These are phyloP conservation scores for Magnaporthales sp. DNA, from an alignment of 2,329 filamentous ascomycete genomes.

Conservation along the genomic window DNA sequence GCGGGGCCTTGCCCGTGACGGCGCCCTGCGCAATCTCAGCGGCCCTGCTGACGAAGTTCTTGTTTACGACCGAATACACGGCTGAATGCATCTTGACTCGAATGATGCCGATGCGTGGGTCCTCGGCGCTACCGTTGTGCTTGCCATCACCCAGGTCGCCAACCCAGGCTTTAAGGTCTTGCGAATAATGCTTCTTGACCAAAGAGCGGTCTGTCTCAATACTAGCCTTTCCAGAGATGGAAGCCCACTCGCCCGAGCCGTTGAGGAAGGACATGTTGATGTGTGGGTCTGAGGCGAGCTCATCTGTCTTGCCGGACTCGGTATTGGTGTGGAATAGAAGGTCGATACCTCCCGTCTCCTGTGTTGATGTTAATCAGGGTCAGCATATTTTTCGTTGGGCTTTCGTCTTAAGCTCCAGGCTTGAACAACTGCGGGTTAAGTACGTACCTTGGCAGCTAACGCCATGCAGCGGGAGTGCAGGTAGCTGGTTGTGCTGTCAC, in stretches of 20 bases:
- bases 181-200: slow-evolving; percentile 68
- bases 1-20: slow-evolving; percentile 61
- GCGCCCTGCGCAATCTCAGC: slow-evolving; percentile 69
- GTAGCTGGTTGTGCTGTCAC: slow-evolving; percentile 52
- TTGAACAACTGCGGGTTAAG: too few relatives aligned
- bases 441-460: slow-evolving; percentile 61
- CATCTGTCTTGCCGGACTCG: slow-evolving; percentile 79
- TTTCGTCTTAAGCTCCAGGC: too few relatives aligned
- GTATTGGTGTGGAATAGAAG: slow-evolving; percentile 89
- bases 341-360: slow-evolving; percentile 74
- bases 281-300: slow-evolving; percentile 62
- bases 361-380: not conserved
- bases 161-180: slow-evolving; percentile 71
- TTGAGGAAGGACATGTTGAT: slow-evolving; percentile 80
- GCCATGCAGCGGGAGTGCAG: slow-evolving; percentile 83
- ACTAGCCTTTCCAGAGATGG: slow-evolving; percentile 63
- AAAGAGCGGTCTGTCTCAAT: slow-evolving; percentile 61
- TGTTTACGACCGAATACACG: slow-evolving; percentile 59
- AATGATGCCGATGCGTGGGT: slow-evolving; percentile 77
- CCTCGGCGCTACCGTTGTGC: slow-evolving; percentile 73
- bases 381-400: not conserved
- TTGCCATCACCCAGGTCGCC: slow-evolving; percentile 77
- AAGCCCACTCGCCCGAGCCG: slow-evolving; percentile 74
- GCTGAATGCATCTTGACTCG: slow-evolving; percentile 63
- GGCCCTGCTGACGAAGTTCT: slow-evolving; percentile 53